phyloP scores from a whole-genome alignment of 306 rosid species.

The Dryas alaskensis region DNA sequence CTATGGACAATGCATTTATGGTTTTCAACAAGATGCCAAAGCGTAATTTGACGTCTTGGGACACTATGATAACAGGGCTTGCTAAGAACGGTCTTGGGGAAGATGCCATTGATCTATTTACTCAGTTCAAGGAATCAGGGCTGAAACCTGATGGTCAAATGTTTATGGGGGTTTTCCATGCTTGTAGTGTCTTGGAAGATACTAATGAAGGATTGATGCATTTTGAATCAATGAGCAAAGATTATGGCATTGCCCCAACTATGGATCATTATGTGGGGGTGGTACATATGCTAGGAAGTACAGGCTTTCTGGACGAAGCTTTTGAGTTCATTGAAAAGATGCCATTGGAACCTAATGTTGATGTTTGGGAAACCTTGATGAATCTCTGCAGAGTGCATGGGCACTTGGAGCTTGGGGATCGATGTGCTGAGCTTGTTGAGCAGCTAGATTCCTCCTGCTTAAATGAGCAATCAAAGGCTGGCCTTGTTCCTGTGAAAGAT shows the following conservation, averaged over 20 bases:
- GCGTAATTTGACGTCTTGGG: conserved; percentile 77
- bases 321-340: conserved; percentile 68
- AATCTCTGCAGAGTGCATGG: conserved; percentile 78
- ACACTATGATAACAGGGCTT: conserved; percentile 64
- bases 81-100: conserved; percentile 67
- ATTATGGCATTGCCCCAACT: conserved; percentile 60
- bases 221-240: conserved; percentile 61
- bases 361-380: conserved; percentile 75
- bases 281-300: conserved; percentile 76
- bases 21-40: conserved; percentile 59
- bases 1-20: conserved; percentile 53
- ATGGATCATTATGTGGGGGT: conserved; percentile 56
- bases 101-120: conserved; percentile 69
- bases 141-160: conserved; percentile 66
- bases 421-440: conserved; percentile 69
- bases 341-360: conserved; percentile 58
- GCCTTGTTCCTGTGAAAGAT: conserved; percentile 60
- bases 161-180: conserved; percentile 59
- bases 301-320: conserved; percentile 71
- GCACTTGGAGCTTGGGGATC: conserved; percentile 60
- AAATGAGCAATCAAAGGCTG: conserved; percentile 62
- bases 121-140: conserved; percentile 58
- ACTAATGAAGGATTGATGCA: conserved; percentile 64
- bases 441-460: conserved; percentile 56
- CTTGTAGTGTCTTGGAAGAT: conserved; percentile 63